Percentiles rank a stretch among this genome's conserved stretches.
These are phyloP conservation scores for Capsicum baccatum DNA, from an alignment of 257 asterid species.

Conservation along the genomic window DNA sequence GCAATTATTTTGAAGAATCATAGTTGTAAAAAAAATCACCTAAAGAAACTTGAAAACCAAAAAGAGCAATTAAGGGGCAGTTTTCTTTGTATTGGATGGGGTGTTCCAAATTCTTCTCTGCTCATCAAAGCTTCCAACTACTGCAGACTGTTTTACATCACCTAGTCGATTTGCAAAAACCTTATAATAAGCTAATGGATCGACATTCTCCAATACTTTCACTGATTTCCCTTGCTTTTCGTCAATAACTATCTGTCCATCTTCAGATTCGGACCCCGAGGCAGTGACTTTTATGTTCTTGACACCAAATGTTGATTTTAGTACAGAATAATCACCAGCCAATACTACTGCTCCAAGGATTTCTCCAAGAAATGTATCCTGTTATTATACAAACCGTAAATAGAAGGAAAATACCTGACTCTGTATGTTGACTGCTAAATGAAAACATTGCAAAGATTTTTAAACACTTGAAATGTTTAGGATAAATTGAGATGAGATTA, in stretches of 20 bases:
- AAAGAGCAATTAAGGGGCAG: not conserved
- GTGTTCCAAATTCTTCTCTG: constrained; percentile 69
- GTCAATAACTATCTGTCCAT: constrained; percentile 54
- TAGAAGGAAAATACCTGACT: not conserved
- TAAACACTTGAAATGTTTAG: not conserved
- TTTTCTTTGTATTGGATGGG: constrained; percentile 32
- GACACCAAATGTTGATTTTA: constrained; percentile 45
- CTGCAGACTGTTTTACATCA: constrained; percentile 61
- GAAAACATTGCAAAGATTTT: not conserved
- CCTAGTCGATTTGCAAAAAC: constrained; percentile 60
- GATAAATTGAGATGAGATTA: not conserved
- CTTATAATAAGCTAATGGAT: constrained; percentile 53
- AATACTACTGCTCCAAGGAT: constrained; percentile 74
- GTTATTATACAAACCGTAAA: not conserved
- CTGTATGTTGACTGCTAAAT: not conserved
- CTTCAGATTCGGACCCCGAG: constrained; percentile 58
- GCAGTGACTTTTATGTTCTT: constrained; percentile 53
- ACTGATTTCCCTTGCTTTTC: constrained; percentile 54
- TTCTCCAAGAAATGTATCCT: constrained; percentile 82
- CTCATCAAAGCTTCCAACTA: constrained; percentile 69
- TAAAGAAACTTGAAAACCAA: not conserved
- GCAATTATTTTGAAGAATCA: constrained; percentile 1
- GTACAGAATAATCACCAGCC: constrained; percentile 50
- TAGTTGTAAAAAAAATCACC: constrained; percentile 7
- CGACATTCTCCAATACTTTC: constrained; percentile 61